Conservation (phyloP, 2,329 filamentous ascomycete species). For the Tolypocladium tundrense region DNA sequence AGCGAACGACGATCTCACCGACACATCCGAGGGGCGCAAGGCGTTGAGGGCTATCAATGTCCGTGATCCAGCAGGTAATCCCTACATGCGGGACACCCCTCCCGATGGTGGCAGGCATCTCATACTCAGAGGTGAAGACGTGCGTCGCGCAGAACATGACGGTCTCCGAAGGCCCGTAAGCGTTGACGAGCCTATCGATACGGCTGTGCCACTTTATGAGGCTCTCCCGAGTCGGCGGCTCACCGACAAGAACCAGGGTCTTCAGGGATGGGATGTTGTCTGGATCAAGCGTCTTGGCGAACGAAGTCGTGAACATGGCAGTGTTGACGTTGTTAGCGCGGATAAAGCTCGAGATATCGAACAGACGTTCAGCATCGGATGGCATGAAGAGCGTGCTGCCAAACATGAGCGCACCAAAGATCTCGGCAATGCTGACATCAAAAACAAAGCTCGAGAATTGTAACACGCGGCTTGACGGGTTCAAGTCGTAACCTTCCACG, state of each 20-base stretch:
- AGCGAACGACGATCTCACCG: slow-evolving; percentile 12
- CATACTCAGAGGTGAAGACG: background rate
- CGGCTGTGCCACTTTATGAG: slow-evolving; percentile 8
- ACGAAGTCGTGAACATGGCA: slow-evolving; percentile 1
- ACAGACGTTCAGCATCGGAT: slow-evolving; percentile 3
- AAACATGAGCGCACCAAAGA: background rate
- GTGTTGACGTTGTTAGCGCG: background rate
- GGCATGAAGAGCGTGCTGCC: slow-evolving; percentile 6
- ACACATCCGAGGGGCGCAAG: slow-evolving; percentile 10
- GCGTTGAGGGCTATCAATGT: background rate
- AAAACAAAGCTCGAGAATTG: slow-evolving; percentile 1
- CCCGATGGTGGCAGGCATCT: slow-evolving; percentile 4
- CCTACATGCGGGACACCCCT: background rate
- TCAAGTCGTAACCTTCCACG: slow-evolving; percentile 30
- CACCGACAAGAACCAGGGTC: slow-evolving; percentile 13
- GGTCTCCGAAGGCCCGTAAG: slow-evolving; percentile 9
- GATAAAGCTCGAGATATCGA: background rate
- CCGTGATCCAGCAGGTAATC: background rate
- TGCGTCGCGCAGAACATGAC: slow-evolving; percentile 3
- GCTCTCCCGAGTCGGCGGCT: slow-evolving; percentile 26
- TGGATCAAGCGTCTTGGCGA: slow-evolving; percentile 1
- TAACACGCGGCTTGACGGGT: background rate
- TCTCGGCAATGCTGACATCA: slow-evolving; percentile 1
- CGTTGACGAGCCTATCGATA: slow-evolving; percentile 2
- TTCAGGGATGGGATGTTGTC: background rate